These are phyloP conservation scores for Alternaria incomplexa DNA, from an alignment of 2,329 filamentous ascomycete species.

Conservation along the genomic window DNA sequence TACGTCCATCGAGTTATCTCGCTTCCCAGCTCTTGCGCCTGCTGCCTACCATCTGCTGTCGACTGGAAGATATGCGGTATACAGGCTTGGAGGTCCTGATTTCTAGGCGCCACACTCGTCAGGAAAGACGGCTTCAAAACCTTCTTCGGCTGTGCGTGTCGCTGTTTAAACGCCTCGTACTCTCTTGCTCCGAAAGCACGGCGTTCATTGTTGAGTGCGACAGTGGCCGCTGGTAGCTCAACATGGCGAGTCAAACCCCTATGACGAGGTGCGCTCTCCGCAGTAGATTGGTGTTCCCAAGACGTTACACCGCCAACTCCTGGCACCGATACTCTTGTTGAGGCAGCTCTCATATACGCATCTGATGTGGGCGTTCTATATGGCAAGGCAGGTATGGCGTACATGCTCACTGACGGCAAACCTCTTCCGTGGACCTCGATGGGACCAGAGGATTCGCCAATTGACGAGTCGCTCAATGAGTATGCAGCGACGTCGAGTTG, in stretches of 20 bases:
- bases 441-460: not conserved
- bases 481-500: too few species aligned
- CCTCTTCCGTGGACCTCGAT: not conserved
- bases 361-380: not conserved
- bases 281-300: rapidly evolving
- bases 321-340: not conserved
- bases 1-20: not conserved
- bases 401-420: not conserved
- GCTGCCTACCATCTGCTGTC: not conserved
- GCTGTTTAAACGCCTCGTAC: not conserved
- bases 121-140: not conserved
- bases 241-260: rapidly evolving
- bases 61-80: not conserved
- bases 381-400: not conserved
- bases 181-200: not conserved
- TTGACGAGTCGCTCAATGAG: not conserved
- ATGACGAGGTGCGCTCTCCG: not conserved
- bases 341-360: not conserved
- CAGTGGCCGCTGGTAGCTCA: not conserved
- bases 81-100: not conserved
- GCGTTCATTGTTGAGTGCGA: not conserved
- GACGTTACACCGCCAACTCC: not conserved
- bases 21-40: not conserved
- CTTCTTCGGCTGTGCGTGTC: not conserved
- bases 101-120: not conserved